Evolutionary conservation across 1,284 basidiomycete genomes (phyloP).

Genomic region (Exobasidium rhododendri): DNA sequence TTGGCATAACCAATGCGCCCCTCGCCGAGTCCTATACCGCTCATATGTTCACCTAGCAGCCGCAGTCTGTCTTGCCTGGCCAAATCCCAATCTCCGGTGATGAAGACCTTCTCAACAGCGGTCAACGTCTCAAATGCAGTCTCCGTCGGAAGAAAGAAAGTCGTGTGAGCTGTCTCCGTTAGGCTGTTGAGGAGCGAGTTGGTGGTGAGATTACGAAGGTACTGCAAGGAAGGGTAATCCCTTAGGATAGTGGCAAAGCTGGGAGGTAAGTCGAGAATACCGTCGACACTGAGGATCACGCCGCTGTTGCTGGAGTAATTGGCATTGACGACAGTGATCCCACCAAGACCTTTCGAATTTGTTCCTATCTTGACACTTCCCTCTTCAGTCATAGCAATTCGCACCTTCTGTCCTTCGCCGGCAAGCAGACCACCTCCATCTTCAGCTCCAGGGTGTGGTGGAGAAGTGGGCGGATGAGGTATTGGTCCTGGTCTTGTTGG

Average conservation of each 20-base stretch:
- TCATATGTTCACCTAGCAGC: slow-evolving; percentile 48
- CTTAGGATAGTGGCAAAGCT: slow-evolving; percentile 62
- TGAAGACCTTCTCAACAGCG: slow-evolving; percentile 35
- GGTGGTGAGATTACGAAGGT: slow-evolving; percentile 53
- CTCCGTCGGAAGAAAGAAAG: slow-evolving; percentile 83
- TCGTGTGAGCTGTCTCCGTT: slow-evolving; percentile 64
- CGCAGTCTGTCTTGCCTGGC: slow-evolving; percentile 42
- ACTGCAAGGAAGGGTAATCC: slow-evolving; percentile 40
- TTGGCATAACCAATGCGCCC: slow-evolving; percentile 39
- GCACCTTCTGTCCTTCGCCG: slow-evolving; percentile 74
- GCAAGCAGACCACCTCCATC: slow-evolving; percentile 68
- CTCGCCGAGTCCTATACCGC: slow-evolving; percentile 38
- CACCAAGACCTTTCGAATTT: slow-evolving; percentile 69
- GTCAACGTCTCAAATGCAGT: slow-evolving; percentile 65
- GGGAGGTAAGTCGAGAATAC: slow-evolving; percentile 72
- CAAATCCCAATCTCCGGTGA: slow-evolving; percentile 34
- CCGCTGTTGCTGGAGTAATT: slow-evolving; percentile 68
- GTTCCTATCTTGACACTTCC: slow-evolving; percentile 60
- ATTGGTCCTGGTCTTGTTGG: slow-evolving; percentile 52
- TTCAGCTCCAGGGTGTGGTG: slow-evolving; percentile 40
- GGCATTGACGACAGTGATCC: slow-evolving; percentile 58
- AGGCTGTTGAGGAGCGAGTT: slow-evolving; percentile 30
- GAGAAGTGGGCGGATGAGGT: slow-evolving; percentile 30
- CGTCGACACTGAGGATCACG: slow-evolving; percentile 70
- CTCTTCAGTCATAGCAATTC: slow-evolving; percentile 58